phyloP scores from a whole-genome alignment of 2,329 filamentous ascomycete species.

The Fusarium anguioides region DNA sequence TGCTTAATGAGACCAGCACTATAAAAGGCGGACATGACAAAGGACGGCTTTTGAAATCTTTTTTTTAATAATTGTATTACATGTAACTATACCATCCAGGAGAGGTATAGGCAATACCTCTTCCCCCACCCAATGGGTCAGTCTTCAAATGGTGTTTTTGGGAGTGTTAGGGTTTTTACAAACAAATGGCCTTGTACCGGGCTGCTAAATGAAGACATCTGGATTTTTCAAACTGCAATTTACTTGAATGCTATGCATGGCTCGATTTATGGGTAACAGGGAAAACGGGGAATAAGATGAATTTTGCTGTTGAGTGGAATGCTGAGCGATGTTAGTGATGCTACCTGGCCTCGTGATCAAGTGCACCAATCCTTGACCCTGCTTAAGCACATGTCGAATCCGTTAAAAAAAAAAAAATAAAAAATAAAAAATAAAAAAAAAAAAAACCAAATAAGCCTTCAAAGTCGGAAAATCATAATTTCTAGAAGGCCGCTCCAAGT shows the following conservation, averaged over 20 bases:
- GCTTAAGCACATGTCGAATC: background rate
- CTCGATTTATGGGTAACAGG: conserved; percentile 34
- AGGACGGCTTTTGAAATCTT: conserved; percentile 37
- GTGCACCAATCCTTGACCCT: background rate
- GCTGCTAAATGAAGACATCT: conserved; percentile 34
- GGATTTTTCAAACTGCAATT: conserved; percentile 37
- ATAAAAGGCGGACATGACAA: conserved; percentile 33
- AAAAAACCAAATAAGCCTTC: too few relatives aligned
- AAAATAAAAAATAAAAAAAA: too few relatives aligned
- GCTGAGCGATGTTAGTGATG: background rate
- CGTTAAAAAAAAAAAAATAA: too few relatives aligned
- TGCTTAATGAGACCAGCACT: conserved; percentile 37
- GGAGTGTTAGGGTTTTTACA: conserved; percentile 42
- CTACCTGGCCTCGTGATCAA: background rate
- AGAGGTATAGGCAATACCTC: conserved; percentile 27
- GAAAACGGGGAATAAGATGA: conserved; percentile 15
- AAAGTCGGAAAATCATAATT: too few relatives aligned
- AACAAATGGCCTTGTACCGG: conserved; percentile 30
- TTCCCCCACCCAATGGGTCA: conserved; percentile 30
- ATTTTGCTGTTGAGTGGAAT: background rate
- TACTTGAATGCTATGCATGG: conserved; percentile 36
- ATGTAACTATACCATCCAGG: conserved; percentile 40
- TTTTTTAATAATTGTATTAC: conserved; percentile 45
- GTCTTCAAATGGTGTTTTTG: conserved; percentile 41
- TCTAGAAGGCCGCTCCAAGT: too few relatives aligned